A percentile compares a stretch with the other conserved stretches of the same genome.
These are phyloP conservation scores for Lablab purpureus DNA, from an alignment of 306 rosid genomes.

Conservation along the genomic window DNA sequence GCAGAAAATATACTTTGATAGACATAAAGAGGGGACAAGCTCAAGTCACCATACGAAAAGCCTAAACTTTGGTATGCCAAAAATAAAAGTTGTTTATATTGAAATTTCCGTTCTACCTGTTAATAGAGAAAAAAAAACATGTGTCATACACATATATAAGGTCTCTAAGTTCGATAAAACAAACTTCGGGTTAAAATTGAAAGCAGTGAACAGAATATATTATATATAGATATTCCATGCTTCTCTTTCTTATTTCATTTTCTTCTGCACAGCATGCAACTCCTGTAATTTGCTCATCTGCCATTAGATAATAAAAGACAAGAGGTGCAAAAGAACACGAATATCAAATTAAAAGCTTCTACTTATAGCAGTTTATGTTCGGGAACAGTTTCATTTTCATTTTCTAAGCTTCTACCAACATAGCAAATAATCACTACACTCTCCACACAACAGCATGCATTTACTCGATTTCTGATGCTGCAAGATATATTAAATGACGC, in stretches of 20 bases:
- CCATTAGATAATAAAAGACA: slow-evolving; percentile 21
- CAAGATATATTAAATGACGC: slow-evolving; percentile 17
- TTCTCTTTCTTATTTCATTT: not conserved
- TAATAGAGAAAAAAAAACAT: slow-evolving; percentile 28
- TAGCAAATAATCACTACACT: not conserved
- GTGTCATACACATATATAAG: not conserved
- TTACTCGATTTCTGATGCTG: not conserved
- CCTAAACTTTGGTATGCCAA: slow-evolving; percentile 81
- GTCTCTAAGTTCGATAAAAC: slow-evolving; percentile 10
- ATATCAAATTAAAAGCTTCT: not conserved
- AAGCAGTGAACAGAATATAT: not conserved
- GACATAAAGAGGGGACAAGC: slow-evolving; percentile 83
- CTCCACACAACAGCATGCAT: slow-evolving; percentile 30
- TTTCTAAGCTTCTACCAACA: not conserved
- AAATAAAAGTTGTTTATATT: slow-evolving; percentile 47
- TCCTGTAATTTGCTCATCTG: not conserved
- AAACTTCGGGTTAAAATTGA: slow-evolving; percentile 22
- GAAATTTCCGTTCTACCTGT: slow-evolving; percentile 66
- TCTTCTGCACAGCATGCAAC: slow-evolving; percentile 20
- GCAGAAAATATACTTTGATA: slow-evolving; percentile 71
- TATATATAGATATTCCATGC: not conserved
- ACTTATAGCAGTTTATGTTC: not conserved
- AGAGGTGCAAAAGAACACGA: slow-evolving; percentile 14
- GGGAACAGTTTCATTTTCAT: slow-evolving; percentile 17
- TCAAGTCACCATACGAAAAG: slow-evolving; percentile 70